Conservation (phyloP, 2,329 filamentous ascomycete genomes). For the Alternaria brassicicola region DNA sequence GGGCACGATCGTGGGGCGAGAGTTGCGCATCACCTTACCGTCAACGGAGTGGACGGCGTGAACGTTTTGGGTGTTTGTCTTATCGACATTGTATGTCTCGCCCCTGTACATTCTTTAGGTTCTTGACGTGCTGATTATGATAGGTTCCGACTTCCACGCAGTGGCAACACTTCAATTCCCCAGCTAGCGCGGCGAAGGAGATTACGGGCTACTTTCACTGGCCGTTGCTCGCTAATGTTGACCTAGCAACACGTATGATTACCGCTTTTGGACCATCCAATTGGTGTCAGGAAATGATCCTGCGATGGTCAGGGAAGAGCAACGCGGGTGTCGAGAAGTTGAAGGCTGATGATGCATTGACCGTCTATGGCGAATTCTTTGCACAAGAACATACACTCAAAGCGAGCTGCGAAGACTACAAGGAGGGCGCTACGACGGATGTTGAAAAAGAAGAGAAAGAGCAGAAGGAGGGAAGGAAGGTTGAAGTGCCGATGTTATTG, state of each 20-base stretch:
- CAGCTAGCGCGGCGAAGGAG: slow-evolving; percentile 50
- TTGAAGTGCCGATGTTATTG: slow-evolving; percentile 56
- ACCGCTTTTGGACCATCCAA: slow-evolving; percentile 52
- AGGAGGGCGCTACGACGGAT: slow-evolving; percentile 60
- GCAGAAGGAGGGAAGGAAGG: slow-evolving; percentile 50
- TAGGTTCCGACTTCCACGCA: slow-evolving; percentile 62
- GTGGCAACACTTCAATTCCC: slow-evolving; percentile 54
- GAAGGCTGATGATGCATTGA: slow-evolving; percentile 40
- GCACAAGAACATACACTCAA: slow-evolving; percentile 53
- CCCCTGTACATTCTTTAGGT: neutral
- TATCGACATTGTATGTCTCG: slow-evolving; percentile 38
- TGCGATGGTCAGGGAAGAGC: slow-evolving; percentile 47
- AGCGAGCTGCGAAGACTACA: slow-evolving; percentile 63
- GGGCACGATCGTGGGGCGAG: slow-evolving; percentile 64
- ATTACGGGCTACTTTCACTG: slow-evolving; percentile 62
- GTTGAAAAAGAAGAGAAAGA: slow-evolving; percentile 59
- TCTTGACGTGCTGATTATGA: neutral
- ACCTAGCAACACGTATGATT: slow-evolving; percentile 59
- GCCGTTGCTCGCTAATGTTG: slow-evolving; percentile 63
- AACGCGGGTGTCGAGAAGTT: slow-evolving; percentile 14
- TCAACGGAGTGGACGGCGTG: slow-evolving; percentile 54
- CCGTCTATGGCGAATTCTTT: slow-evolving; percentile 53
- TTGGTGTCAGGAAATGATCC: slow-evolving; percentile 44
- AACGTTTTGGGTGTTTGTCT: slow-evolving; percentile 40
- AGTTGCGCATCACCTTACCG: slow-evolving; percentile 61